Percentiles rank a stretch among this genome's conserved stretches.
Evolutionary conservation across 306 rosid species (phyloP).

Genomic region (Comarum palustre): DNA sequence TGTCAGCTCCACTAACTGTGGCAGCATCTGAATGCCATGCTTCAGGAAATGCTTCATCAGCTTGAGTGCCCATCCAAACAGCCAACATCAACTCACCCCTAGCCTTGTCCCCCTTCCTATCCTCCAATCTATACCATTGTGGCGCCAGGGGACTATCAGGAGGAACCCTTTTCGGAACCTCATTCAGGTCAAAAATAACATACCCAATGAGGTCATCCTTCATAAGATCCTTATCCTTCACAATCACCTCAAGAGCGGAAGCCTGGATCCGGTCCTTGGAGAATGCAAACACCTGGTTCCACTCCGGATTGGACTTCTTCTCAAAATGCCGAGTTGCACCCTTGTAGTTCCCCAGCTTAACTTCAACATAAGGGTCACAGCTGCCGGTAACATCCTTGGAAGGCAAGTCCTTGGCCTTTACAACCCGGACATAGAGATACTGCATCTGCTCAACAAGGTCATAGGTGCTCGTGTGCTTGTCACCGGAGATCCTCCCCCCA

Average conservation of each 20-base stretch:
- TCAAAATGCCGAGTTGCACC: slow-evolving; percentile 92
- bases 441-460: slow-evolving; percentile 99
- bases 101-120: slow-evolving; percentile 56
- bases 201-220: slow-evolving; percentile 89
- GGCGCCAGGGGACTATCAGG: slow-evolving; percentile 96
- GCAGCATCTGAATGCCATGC: slow-evolving; percentile 99
- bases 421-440: slow-evolving; percentile 91
- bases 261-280: slow-evolving; percentile 88
- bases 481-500: slow-evolving; percentile 88
- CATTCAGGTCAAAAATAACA: slow-evolving; percentile 71
- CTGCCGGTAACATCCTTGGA: slow-evolving; percentile 83
- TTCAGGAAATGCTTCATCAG: slow-evolving; percentile 96
- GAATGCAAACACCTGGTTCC: slow-evolving; percentile 94
- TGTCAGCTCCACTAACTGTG: slow-evolving; percentile 75
- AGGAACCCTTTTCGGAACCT: slow-evolving; percentile 87
- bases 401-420: slow-evolving; percentile 84
- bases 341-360: slow-evolving; percentile 85
- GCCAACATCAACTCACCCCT: slow-evolving; percentile 96
- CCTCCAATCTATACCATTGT: slow-evolving; percentile 91
- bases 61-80: slow-evolving; percentile 99
- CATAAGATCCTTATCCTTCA: slow-evolving; percentile 83
- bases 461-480: slow-evolving; percentile 86
- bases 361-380: slow-evolving; percentile 89
- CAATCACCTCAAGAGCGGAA: slow-evolving; percentile 72
- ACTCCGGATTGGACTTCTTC: slow-evolving; percentile 88